Base-by-base conservation (phyloP, 805 yeast species). In the Ogataea degrootiae region DNA sequence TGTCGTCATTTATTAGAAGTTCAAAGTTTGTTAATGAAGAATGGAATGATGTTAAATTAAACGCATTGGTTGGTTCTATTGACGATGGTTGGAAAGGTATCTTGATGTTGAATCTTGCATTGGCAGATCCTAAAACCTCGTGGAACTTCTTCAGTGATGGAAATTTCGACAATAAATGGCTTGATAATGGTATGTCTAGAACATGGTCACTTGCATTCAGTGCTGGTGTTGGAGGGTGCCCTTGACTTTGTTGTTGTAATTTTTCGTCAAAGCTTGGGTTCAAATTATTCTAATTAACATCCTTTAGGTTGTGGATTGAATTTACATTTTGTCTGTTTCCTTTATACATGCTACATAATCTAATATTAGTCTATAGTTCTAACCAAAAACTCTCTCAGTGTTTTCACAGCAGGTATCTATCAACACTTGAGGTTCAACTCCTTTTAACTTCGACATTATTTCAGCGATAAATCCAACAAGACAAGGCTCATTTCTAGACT, bases 401-500 rank as follows among this genome's bases (percentile, higher is more conserved):
- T 81, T 85, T 12, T 66, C 46, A 74, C 79, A 85, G 21, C 81
- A 80, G 1, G 63, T 57, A 7, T 74, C 73, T 12, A 75, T 70
- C 3, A 86, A 65, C 14, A 65, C 68, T 26, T 72, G 65, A 5
- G 79, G 66, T 0, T 74, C 57, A 2, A 74, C 53, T 0, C 63
- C 62, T 51, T 73, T 75, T 41, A 85, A 59, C 15, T 72, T 75
- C 2, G 87, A 75, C 37, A 86, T 70, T 2, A 82, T 81, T 49
- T 77, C 79, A 1, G 95, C 97, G 0, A 90, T 90, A 47, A 81
- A 79, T 3, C 89, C 88, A 45, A 94, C 80, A 39, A 80, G 76
- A 43, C 95, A 90, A 0, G 99, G 99, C 65, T 94, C 99, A 63
- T 94, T 90, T 60, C 99, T 75, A 0, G 92, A 84, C 53, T 85